Evolutionary conservation across 2,329 filamentous ascomycete species (phyloP).

Genomic region (Diaporthe velutina): DNA sequence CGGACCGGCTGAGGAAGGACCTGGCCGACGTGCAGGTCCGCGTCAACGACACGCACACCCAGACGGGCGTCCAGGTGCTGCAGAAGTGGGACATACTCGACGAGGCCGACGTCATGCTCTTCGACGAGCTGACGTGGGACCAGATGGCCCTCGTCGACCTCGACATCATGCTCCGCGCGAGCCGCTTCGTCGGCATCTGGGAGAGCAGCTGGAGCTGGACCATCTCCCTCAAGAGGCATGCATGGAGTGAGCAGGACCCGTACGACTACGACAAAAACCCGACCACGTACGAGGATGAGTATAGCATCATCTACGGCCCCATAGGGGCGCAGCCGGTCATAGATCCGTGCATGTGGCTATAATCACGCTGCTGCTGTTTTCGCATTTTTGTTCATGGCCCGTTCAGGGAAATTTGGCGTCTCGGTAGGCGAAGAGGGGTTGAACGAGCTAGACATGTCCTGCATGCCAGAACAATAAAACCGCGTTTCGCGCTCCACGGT

Average conservation of each 20-base stretch:
- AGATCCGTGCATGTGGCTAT: conserved; percentile 34
- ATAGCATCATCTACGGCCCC: conserved; percentile 26
- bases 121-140: conserved; percentile 38
- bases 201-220: conserved; percentile 40
- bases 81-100: conserved; percentile 39
- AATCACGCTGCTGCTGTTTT: background rate
- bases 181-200: conserved; percentile 39
- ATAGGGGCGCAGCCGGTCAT: conserved; percentile 34
- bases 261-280: conserved; percentile 24
- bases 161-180: conserved; percentile 39
- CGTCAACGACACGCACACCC: conserved; percentile 21
- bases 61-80: conserved; percentile 21
- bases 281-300: conserved; percentile 35
- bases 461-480: background rate
- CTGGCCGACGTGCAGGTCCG: conserved; percentile 24
- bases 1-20: conserved; percentile 12
- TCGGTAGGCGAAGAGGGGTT: background rate
- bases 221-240: conserved; percentile 37
- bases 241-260: conserved; percentile 26
- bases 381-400: no score
- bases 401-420: background rate
- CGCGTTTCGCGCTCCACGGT: background rate
- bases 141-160: conserved; percentile 39
- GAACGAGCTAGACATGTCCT: conserved; percentile 11
- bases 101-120: conserved; percentile 35